A percentile compares a stretch with the other conserved stretches of the same genome.
Evolutionary conservation across 495 filamentous ascomycete species (phyloP).

Genomic region (Trichocladium uniseriatum): DNA sequence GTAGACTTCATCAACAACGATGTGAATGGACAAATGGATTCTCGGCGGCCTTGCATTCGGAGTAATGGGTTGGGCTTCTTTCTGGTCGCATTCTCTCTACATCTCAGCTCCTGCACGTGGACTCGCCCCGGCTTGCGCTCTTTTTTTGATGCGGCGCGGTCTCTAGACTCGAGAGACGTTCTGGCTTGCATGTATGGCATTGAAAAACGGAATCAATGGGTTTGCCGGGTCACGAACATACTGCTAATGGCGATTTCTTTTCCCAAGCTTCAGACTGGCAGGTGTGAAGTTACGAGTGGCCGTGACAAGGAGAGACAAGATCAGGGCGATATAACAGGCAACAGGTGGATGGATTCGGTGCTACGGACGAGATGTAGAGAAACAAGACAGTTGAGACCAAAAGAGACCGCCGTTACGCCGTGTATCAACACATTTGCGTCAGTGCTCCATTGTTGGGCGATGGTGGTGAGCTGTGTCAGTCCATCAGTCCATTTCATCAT

Average conservation of each 20-base stretch:
- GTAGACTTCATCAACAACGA: slow-evolving; percentile 24
- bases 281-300: background rate
- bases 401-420: slow-evolving; percentile 6
- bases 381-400: background rate
- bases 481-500: slow-evolving; percentile 54
- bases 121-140: slow-evolving; percentile 11
- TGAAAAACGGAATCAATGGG: slow-evolving; percentile 49
- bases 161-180: slow-evolving; percentile 17
- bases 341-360: background rate
- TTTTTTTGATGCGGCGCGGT: slow-evolving; percentile 19
- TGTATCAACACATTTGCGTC: slow-evolving; percentile 42
- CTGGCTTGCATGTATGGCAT: slow-evolving; percentile 43
- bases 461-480: slow-evolving; percentile 48
- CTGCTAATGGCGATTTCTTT: slow-evolving; percentile 3
- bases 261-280: background rate
- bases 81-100: slow-evolving; percentile 38
- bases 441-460: slow-evolving; percentile 47
- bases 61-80: slow-evolving; percentile 48
- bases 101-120: slow-evolving; percentile 26
- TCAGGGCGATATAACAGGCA: background rate
- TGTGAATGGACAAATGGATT: slow-evolving; percentile 33
- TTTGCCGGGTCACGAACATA: slow-evolving; percentile 24
- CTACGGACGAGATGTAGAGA: background rate
- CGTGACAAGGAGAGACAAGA: background rate
- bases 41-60: slow-evolving; percentile 47